Evolutionary conservation across 768 basidiomycete genomes (phyloP).

Genomic region (Pleurotus tuoliensis): DNA sequence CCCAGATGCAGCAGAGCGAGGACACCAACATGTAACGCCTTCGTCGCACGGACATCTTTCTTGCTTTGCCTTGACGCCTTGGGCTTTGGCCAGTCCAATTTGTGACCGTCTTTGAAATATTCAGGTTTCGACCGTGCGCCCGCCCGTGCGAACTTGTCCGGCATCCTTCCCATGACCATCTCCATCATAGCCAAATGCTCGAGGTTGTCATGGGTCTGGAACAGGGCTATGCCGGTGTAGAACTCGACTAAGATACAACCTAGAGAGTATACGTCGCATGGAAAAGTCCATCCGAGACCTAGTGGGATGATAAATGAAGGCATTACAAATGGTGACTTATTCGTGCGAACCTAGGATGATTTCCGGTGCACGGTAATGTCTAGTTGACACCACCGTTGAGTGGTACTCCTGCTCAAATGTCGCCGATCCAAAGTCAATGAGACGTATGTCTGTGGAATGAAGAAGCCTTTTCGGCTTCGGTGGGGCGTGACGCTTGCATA

Average conservation of each 20-base stretch:
- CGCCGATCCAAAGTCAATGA: constrained; percentile 98
- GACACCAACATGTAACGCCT: constrained; percentile 64
- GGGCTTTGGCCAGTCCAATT: constrained; percentile 90
- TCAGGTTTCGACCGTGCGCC: constrained; percentile 83
- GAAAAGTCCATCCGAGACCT: constrained; percentile 98
- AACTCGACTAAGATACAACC: constrained; percentile 99
- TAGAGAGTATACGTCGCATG: constrained; percentile 97
- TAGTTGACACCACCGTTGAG: constrained; percentile 94
- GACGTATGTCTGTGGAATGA: constrained; percentile 83
- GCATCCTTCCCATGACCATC: constrained; percentile 98
- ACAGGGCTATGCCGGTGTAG: constrained; percentile 95
- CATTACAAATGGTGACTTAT: constrained; percentile 5
- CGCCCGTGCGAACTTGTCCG: constrained; percentile 73
- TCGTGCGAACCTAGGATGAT: constrained; percentile 82
- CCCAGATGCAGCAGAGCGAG: constrained; percentile 1
- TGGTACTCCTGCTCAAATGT: constrained; percentile 99
- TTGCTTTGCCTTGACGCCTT: constrained; percentile 86
- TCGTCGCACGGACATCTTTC: constrained; percentile 89
- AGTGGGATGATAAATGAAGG: constrained; percentile 15
- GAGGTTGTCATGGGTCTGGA: constrained; percentile 98
- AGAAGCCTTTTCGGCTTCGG: constrained; percentile 71
- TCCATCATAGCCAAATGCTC: constrained; percentile 99
- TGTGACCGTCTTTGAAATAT: constrained; percentile 84
- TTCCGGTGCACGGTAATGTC: constrained; percentile 98
- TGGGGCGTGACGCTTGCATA: constrained; percentile 58